phyloP scores from a whole-genome alignment of 2,329 filamentous ascomycete genomes.

The Cladosporium velox region DNA sequence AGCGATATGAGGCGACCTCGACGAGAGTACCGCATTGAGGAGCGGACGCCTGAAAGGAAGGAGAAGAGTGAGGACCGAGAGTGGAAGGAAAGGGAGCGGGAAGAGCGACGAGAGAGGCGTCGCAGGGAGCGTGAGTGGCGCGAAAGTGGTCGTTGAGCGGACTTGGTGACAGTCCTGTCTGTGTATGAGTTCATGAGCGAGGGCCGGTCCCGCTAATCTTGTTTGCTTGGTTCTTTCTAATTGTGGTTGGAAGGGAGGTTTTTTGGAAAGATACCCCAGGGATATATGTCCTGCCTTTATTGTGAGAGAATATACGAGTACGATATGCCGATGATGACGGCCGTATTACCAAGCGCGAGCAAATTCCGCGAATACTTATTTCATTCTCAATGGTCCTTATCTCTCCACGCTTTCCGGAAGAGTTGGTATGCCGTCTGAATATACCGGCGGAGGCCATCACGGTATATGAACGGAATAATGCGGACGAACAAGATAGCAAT shows the following conservation, averaged over 20 bases:
- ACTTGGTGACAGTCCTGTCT: constrained; percentile 1
- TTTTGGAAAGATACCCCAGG: not conserved
- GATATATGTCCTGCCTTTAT: not conserved
- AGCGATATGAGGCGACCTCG: constrained; percentile 18
- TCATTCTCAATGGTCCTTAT: not conserved
- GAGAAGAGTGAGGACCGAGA: constrained; percentile 14
- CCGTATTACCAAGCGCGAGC: not conserved
- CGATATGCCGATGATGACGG: not conserved
- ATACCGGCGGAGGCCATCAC: not conserved
- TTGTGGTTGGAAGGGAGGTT: not conserved
- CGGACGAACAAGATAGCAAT: not conserved
- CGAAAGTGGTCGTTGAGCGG: constrained; percentile 6
- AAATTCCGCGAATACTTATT: not conserved
- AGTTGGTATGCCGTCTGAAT: not conserved
- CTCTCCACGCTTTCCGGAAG: not conserved
- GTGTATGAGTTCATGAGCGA: constrained; percentile 2
- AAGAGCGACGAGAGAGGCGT: constrained; percentile 15
- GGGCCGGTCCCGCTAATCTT: constrained; percentile 7
- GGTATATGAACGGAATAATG: not conserved
- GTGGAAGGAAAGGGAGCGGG: constrained; percentile 14
- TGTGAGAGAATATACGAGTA: not conserved
- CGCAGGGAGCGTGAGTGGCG: constrained; percentile 11
- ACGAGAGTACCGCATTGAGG: constrained; percentile 19
- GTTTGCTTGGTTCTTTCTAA: not conserved
- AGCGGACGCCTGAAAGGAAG: constrained; percentile 3